Conservation (phyloP, 1,284 basidiomycete genomes). For the Hymenochaete sp. region DNA sequence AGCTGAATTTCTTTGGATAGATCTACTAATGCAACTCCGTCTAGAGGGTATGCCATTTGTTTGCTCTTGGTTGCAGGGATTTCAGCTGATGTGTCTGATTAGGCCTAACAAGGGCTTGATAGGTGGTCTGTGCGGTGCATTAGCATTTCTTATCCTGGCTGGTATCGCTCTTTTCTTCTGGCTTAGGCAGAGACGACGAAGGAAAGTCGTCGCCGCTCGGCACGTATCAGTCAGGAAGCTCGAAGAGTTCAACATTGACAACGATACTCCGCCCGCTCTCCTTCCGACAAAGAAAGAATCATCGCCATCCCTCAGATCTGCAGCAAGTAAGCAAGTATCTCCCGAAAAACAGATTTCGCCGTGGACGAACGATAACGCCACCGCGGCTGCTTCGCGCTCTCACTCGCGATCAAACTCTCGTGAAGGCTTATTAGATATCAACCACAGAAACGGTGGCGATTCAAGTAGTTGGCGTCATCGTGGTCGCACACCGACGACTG, state of each 20-base stretch:
- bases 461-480: too few species aligned
- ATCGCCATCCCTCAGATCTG: too few species aligned
- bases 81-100: background rate
- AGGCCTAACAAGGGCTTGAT: conserved; percentile 5
- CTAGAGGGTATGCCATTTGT: background rate
- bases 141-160: conserved; percentile 2
- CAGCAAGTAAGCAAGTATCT: too few species aligned
- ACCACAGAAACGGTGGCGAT: too few species aligned
- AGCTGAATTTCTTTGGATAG: background rate
- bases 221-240: too few species aligned
- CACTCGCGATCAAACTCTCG: too few species aligned
- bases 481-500: background rate
- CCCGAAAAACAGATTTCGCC: too few species aligned
- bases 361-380: too few species aligned
- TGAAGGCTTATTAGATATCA: too few species aligned
- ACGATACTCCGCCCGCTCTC: background rate
- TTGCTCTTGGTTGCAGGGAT: background rate
- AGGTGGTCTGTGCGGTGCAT: conserved; percentile 8
- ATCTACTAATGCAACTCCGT: background rate
- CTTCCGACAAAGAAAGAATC: too few species aligned
- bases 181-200: conserved; percentile 2
- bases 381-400: too few species aligned
- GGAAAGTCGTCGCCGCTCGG: background rate
- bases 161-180: conserved; percentile 4
- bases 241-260: conserved; percentile 11